Evolutionary conservation across 129 eudicot genomes (phyloP).

Genomic region (Mikania micrantha): DNA sequence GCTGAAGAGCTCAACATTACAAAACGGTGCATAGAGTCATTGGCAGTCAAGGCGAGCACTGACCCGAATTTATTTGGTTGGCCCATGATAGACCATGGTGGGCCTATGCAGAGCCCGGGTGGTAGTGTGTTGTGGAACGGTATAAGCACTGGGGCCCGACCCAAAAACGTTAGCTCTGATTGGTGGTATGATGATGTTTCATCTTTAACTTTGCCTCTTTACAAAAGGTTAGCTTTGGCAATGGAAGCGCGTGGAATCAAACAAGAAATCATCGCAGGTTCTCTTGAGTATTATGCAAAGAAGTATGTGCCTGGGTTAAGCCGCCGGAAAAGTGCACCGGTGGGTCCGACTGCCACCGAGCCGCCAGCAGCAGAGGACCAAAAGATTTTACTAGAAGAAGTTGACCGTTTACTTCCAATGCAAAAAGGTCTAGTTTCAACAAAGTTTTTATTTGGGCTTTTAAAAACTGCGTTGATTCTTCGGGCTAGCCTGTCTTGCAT

Average conservation of each 20-base stretch:
- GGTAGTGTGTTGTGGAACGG: slow-evolving; percentile 96
- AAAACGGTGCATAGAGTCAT: slow-evolving; percentile 72
- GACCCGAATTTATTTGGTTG: slow-evolving; percentile 87
- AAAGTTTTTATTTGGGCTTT: slow-evolving; percentile 65
- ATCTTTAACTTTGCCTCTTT: slow-evolving; percentile 57
- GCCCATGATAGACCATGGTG: slow-evolving; percentile 80
- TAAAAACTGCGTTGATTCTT: slow-evolving; percentile 69
- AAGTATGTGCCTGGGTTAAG: slow-evolving; percentile 72
- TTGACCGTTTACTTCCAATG: slow-evolving; percentile 64
- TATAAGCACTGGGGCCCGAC: slow-evolving; percentile 91
- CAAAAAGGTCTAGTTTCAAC: slow-evolving; percentile 75
- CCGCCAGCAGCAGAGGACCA: slow-evolving; percentile 70
- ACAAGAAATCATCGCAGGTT: slow-evolving; percentile 71
- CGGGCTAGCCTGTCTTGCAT: slow-evolving; percentile 47
- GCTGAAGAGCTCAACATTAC: slow-evolving; percentile 73
- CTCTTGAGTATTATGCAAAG: slow-evolving; percentile 60
- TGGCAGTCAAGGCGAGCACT: slow-evolving; percentile 70
- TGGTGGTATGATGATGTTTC: slow-evolving; percentile 97
- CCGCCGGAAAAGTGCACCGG: slow-evolving; percentile 57
- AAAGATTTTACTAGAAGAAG: slow-evolving; percentile 66
- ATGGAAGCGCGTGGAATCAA: slow-evolving; percentile 80
- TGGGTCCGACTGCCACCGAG: slow-evolving; percentile 20
- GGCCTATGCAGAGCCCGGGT: slow-evolving; percentile 95
- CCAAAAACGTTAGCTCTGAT: slow-evolving; percentile 62
- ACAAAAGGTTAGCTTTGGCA: slow-evolving; percentile 61